phyloP scores from a whole-genome alignment of 2,329 filamentous ascomycete species.

The Paramyrothecium sp. region DNA sequence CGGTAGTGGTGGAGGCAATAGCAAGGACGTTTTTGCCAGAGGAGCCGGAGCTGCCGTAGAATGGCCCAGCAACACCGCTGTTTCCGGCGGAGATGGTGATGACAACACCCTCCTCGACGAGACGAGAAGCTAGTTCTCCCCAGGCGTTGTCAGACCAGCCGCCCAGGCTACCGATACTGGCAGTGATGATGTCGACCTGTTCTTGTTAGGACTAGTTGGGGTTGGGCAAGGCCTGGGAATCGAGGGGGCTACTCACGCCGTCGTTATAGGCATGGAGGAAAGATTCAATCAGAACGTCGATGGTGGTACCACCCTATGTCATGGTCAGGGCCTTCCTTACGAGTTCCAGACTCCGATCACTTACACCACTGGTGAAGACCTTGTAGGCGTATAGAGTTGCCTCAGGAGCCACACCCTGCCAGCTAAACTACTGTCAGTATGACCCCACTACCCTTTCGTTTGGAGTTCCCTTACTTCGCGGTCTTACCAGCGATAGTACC shows the following conservation, averaged over 20 bases:
- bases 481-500: slow-evolving; percentile 25
- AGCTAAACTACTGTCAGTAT: not conserved
- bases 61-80: slow-evolving; percentile 35
- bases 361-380: slow-evolving; percentile 13
- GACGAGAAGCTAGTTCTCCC: slow-evolving; percentile 26
- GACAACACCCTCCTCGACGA: slow-evolving; percentile 39
- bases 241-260: slow-evolving; percentile 14
- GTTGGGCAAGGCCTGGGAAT: too few species aligned
- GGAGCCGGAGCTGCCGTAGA: slow-evolving; percentile 26
- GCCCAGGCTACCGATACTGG: slow-evolving; percentile 17
- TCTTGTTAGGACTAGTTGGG: too few species aligned
- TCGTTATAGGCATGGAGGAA: slow-evolving; percentile 32
- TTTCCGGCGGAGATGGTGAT: slow-evolving; percentile 44
- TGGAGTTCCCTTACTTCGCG: not conserved
- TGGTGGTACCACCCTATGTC: not conserved
- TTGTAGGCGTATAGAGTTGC: slow-evolving; percentile 24
- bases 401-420: slow-evolving; percentile 23
- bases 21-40: slow-evolving; percentile 33
- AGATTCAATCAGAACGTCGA: slow-evolving; percentile 25
- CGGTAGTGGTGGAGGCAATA: slow-evolving; percentile 39
- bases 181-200: slow-evolving; percentile 31
- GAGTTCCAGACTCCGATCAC: not conserved
- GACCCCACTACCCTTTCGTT: not conserved
- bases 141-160: slow-evolving; percentile 26
- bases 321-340: not conserved